Percentiles rank a stretch among this genome's conserved stretches.
Conservation (phyloP, 768 basidiomycete genomes). For the Tylopilus sp. region DNA sequence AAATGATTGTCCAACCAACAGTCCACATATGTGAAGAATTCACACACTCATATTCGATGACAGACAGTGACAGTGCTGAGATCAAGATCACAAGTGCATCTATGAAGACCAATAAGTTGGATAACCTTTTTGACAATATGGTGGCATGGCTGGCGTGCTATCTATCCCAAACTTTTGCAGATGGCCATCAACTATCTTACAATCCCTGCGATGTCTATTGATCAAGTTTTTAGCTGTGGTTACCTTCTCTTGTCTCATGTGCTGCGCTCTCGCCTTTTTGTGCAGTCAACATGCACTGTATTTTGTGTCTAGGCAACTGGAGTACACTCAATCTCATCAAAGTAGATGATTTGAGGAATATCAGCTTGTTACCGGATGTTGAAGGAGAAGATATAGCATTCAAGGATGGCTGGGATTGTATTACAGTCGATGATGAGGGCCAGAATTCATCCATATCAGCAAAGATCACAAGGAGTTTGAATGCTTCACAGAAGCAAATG, state of each 20-base stretch:
- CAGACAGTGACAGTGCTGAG: too few species aligned
- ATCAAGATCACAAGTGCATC: too few species aligned
- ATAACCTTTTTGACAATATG: too few species aligned
- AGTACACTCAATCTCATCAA: background rate
- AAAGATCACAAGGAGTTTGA: background rate
- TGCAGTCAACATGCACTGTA: background rate
- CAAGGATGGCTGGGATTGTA: too few species aligned
- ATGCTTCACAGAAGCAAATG: conserved; percentile 7
- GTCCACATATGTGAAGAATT: background rate
- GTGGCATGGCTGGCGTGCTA: background rate
- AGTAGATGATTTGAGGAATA: background rate
- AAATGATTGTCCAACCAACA: too few species aligned
- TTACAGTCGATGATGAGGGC: too few species aligned
- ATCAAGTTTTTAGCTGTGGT: background rate
- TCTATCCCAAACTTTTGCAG: background rate
- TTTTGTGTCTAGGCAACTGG: background rate
- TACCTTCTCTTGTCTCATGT: background rate
- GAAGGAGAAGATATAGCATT: too few species aligned
- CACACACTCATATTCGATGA: too few species aligned
- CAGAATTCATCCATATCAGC: too few species aligned
- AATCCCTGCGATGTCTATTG: background rate
- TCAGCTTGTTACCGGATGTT: background rate
- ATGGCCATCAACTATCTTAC: background rate
- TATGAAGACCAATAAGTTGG: too few species aligned
- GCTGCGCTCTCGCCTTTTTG: background rate